Base-by-base conservation (phyloP, 371 early-diverging fungal species). In the Apophysomyces variabilis region DNA sequence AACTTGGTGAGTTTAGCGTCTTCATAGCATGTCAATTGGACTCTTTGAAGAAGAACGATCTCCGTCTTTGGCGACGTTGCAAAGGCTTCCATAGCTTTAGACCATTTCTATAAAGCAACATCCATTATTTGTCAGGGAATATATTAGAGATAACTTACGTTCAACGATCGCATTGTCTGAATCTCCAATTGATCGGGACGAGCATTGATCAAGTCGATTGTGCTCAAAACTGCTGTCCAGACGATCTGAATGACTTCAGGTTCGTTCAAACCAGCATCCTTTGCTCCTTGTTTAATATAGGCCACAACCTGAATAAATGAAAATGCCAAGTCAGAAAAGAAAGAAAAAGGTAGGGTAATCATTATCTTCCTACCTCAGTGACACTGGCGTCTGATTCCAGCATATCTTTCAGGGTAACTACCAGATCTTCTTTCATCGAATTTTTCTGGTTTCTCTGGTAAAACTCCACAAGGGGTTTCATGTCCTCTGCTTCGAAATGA, bases 401-500 rank as follows among this genome's bases (percentile, higher is more conserved):
- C 69, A 89, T 80, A 36, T 87, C 80, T 63, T 83, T 80, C 45
- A 94, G 73, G 21, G 80, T 80, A 21, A 71, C 80, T 39, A 87
- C 71, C 37, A 92, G 80, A 65, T 80, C 80, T n/a, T 83, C 88
- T 81, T 92, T 93, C 66, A 87, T 78, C 58, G 85, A 83, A 56
- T 85, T 81, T 66, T 84, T 86, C 74, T 91, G 90, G 62, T 86
- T 85, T 74, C 88, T 90, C 69, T 83, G 87, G 72, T 91, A 88
- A 82, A 90, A 91, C 38, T 89, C 92, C 39, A 92, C 92, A 59
- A 96, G 73, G 50, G 88, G 85, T 77, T 91, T 92, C 89, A 96
- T 89, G 59, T 93, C 95, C 73, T 94, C 93, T 45, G 90, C 92
- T 76, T 94, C 94, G 80, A 96, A 96, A 78, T 96, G 95, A 58